A percentile compares a stretch with the other conserved stretches of the same genome.
Evolutionary conservation across 768 basidiomycete species (phyloP).

Genomic region (Lentinula sp.): DNA sequence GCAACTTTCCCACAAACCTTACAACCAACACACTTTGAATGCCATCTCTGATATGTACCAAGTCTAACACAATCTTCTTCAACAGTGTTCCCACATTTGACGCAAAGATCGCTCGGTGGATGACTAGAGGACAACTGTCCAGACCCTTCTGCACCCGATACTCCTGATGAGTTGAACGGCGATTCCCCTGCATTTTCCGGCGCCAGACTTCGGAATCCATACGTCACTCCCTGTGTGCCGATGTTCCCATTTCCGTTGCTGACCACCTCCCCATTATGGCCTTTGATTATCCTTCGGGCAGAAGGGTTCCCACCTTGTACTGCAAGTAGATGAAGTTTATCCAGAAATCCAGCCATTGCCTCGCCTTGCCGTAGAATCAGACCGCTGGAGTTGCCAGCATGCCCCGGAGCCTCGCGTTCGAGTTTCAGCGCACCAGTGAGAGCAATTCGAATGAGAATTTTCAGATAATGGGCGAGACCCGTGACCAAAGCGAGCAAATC

Average conservation of each 20-base stretch:
- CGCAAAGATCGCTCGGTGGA: constrained; percentile 87
- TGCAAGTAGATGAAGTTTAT: constrained; percentile 88
- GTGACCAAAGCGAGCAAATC: constrained; percentile 96
- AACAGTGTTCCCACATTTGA: constrained; percentile 82
- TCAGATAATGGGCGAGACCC: constrained; percentile 98
- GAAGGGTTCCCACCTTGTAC: constrained; percentile 79
- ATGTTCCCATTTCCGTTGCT: constrained; percentile 39
- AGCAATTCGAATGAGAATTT: constrained; percentile 97
- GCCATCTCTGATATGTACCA: constrained; percentile 97
- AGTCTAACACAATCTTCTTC: constrained; percentile 96
- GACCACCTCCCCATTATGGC: constrained; percentile 51
- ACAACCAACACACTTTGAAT: constrained; percentile 91
- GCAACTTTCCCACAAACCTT: constrained; percentile 72
- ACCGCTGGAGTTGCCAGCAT: constrained; percentile 28
- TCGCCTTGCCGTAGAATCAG: constrained; percentile 35
- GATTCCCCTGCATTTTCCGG: constrained; percentile 89
- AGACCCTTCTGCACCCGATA: constrained; percentile 8
- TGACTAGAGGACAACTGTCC: constrained; percentile 52
- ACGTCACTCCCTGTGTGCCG: constrained; percentile 84
- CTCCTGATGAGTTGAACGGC: constrained; percentile 41
- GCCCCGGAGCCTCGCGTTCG: constrained; percentile 60
- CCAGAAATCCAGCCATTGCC: constrained; percentile 86
- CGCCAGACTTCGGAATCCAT: constrained; percentile 89
- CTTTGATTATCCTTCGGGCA: constrained; percentile 70
- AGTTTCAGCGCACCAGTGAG: constrained; percentile 93